phyloP scores from a whole-genome alignment of 176 grass and related monocot genomes.

The Ensete glaucum region DNA sequence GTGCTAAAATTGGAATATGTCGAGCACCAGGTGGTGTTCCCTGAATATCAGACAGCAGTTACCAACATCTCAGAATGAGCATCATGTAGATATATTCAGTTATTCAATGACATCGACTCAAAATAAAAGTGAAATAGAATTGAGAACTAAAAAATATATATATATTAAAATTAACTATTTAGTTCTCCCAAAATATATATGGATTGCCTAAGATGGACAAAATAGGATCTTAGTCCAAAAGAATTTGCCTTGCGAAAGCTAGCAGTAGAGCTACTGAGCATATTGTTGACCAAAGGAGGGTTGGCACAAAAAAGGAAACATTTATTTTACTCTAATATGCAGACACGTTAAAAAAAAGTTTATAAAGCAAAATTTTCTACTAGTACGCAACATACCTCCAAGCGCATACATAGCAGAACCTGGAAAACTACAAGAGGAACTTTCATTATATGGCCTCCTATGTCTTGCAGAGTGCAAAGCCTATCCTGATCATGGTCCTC shows the following conservation, averaged over 20 bases:
- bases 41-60: constrained; percentile 15
- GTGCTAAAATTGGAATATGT: constrained; percentile 48
- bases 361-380: neutral
- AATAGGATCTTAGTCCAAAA: too few species aligned
- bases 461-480: constrained; percentile 43
- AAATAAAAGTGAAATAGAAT: neutral
- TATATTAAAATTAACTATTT: too few species aligned
- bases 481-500: constrained; percentile 24
- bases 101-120: neutral
- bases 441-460: constrained; percentile 54
- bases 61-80: neutral
- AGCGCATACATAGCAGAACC: constrained; percentile 66
- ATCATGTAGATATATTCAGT: neutral
- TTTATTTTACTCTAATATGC: too few species aligned
- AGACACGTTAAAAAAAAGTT: too few species aligned
- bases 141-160: too few species aligned
- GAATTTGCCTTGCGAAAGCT: too few species aligned
- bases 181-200: too few species aligned
- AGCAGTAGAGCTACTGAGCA: neutral
- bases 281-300: neutral
- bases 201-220: too few species aligned
- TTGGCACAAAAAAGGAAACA: neutral
- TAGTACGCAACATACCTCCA: constrained; percentile 44
- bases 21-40: constrained; percentile 51
- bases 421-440: constrained; percentile 49